A percentile compares a stretch with the other conserved stretches of the same genome.
These are phyloP conservation scores for Chlamydomonas schloesseri DNA, from an alignment of 139 green algal genomes.

Conservation along the genomic window DNA sequence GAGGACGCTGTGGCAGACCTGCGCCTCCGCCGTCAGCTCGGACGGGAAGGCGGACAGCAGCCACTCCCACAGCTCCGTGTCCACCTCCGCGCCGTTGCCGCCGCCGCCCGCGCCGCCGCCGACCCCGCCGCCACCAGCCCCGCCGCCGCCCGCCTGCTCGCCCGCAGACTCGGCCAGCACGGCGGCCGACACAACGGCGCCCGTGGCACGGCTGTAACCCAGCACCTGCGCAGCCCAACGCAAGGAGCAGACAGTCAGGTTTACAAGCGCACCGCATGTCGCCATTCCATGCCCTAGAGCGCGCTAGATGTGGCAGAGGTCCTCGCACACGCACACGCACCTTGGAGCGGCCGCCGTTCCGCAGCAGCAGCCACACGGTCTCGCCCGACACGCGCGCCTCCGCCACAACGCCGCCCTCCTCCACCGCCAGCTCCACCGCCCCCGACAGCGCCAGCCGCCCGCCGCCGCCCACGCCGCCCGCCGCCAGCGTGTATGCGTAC, in stretches of 20 bases:
- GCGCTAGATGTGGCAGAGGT: too few relatives aligned
- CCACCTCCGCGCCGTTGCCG: constrained; percentile 22
- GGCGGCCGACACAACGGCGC: background rate
- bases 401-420: constrained; percentile 13
- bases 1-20: constrained; percentile 50
- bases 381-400: constrained; percentile 36
- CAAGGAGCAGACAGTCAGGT: too few relatives aligned
- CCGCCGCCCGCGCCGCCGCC: background rate
- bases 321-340: too few relatives aligned
- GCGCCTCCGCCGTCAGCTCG: constrained; percentile 22
- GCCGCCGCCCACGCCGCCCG: background rate
- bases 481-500: constrained; percentile 14
- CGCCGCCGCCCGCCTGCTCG: background rate
- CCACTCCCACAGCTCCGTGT: constrained; percentile 47
- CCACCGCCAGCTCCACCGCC: constrained; percentile 6
- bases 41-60: constrained; percentile 26
- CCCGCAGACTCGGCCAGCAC: constrained; percentile 31
- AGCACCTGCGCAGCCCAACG: background rate
- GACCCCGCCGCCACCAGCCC: background rate
- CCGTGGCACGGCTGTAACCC: constrained; percentile 10
- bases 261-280: too few relatives aligned
- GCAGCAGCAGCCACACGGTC: constrained; percentile 43
- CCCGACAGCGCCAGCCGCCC: background rate
- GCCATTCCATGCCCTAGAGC: too few relatives aligned
- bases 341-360: constrained; percentile 11